A percentile compares a stretch with the other conserved stretches of the same genome.
These are phyloP conservation scores for Cladosporium velox DNA, from an alignment of 2,329 filamentous ascomycete species.

Conservation along the genomic window DNA sequence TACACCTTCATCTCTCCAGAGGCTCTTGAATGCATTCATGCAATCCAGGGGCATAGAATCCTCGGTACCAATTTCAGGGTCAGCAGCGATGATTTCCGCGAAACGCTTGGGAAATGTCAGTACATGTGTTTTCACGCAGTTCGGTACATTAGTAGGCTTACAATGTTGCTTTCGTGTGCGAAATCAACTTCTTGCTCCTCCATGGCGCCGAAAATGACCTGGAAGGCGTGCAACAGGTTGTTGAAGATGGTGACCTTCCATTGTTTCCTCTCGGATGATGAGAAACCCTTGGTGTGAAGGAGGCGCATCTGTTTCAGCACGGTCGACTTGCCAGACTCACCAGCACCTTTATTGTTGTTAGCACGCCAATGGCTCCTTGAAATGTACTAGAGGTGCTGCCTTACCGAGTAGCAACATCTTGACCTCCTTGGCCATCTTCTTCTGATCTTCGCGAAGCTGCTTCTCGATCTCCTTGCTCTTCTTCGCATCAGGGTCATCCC, in stretches of 20 bases:
- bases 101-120: slow-evolving; percentile 63
- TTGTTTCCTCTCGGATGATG: slow-evolving; percentile 83
- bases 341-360: slow-evolving; percentile 67
- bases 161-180: slow-evolving; percentile 76
- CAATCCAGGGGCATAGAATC: slow-evolving; percentile 79
- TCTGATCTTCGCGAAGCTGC: slow-evolving; percentile 82
- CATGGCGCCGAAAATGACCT: slow-evolving; percentile 89
- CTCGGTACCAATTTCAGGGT: slow-evolving; percentile 79
- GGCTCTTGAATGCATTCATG: slow-evolving; percentile 74
- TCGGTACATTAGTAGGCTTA: slow-evolving; percentile 45
- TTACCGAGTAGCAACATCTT: slow-evolving; percentile 91
- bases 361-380: slow-evolving; percentile 20
- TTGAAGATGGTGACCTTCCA: slow-evolving; percentile 95
- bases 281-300: slow-evolving; percentile 92
- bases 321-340: slow-evolving; percentile 94
- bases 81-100: slow-evolving; percentile 73
- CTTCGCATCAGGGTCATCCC: slow-evolving; percentile 48
- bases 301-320: slow-evolving; percentile 99
- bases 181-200: slow-evolving; percentile 78
- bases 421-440: slow-evolving; percentile 80
- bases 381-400: background rate
- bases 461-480: slow-evolving; percentile 77
- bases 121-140: background rate
- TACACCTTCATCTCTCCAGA: slow-evolving; percentile 84
- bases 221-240: slow-evolving; percentile 90